A percentile compares a stretch with the other conserved stretches of the same genome.
These are phyloP conservation scores for Coemansia sp. DNA, from an alignment of 192 early-diverging fungal genomes.

Conservation along the genomic window DNA sequence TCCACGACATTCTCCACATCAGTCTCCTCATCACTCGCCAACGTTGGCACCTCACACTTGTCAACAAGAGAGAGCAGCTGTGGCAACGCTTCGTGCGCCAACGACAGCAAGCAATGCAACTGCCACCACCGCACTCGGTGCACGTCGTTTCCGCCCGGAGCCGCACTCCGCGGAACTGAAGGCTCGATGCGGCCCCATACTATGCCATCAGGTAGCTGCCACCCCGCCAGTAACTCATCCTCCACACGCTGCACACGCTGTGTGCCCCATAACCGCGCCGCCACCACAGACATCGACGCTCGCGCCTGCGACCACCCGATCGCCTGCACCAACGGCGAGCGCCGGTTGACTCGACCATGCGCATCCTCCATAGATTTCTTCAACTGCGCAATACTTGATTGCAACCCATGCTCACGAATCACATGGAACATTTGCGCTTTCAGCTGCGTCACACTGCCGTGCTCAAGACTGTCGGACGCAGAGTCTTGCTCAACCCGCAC, in stretches of 20 bases:
- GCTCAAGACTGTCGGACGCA: constrained; percentile 6
- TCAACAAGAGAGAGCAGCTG: constrained; percentile 16
- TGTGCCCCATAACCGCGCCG: constrained; percentile 25
- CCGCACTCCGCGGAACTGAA: not conserved
- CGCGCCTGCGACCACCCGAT: constrained; percentile 12
- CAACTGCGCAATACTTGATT: constrained; percentile 8
- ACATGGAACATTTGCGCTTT: constrained; percentile 21
- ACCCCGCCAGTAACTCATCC: constrained; percentile 33
- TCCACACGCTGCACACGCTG: constrained; percentile 10
- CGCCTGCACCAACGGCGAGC: not conserved
- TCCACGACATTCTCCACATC: constrained; percentile 8
- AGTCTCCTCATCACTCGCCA: not conserved
- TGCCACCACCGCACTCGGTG: constrained; percentile 25
- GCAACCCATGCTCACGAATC: constrained; percentile 17
- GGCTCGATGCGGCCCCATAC: constrained; percentile 27
- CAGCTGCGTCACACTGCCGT: constrained; percentile 10
- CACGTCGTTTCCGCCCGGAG: not conserved
- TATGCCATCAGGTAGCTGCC: constrained; percentile 45
- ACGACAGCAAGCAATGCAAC: constrained; percentile 21
- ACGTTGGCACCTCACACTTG: not conserved
- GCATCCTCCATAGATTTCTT: constrained; percentile 18
- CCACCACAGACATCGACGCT: constrained; percentile 11
- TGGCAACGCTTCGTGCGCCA: constrained; percentile 28
- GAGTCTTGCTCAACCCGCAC: constrained; percentile 28
- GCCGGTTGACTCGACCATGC: constrained; percentile 8